Conservation (phyloP, 163 green algal genomes). For the Prototheca wickerhamii region DNA sequence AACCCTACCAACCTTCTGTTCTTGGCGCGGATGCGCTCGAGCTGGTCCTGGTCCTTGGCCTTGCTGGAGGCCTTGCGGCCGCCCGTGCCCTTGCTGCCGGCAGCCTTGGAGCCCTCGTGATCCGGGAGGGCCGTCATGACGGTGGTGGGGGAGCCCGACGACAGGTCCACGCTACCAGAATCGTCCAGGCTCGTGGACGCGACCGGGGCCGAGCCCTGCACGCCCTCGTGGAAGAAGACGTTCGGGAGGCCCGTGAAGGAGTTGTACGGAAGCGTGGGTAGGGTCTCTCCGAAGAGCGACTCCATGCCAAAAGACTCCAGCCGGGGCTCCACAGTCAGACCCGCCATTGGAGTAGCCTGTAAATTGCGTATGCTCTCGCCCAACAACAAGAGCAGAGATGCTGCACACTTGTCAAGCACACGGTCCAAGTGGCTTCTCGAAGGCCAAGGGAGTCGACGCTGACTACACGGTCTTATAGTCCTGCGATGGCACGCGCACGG, state of each 20-base stretch:
- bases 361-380: too few species aligned
- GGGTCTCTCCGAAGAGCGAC: not conserved
- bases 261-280: not conserved
- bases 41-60: slow-evolving; percentile 3
- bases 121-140: too few species aligned
- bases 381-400: too few species aligned
- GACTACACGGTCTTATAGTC: too few species aligned
- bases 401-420: too few species aligned
- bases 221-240: slow-evolving; percentile 1
- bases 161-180: not conserved
- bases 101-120: not conserved
- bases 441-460: too few species aligned
- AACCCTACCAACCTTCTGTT: not conserved
- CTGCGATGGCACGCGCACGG: too few species aligned
- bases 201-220: not conserved
- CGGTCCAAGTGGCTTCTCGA: too few species aligned
- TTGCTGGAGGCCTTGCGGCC: not conserved
- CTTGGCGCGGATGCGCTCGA: slow-evolving; percentile 6
- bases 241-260: not conserved
- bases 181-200: not conserved
- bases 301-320: not conserved
- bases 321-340: not conserved
- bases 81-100: not conserved
- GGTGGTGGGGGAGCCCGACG: not conserved
- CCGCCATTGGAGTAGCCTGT: too few species aligned